Evolutionary conservation across 2,329 filamentous ascomycete species (phyloP).

Genomic region (Penicillium hesseltinei): DNA sequence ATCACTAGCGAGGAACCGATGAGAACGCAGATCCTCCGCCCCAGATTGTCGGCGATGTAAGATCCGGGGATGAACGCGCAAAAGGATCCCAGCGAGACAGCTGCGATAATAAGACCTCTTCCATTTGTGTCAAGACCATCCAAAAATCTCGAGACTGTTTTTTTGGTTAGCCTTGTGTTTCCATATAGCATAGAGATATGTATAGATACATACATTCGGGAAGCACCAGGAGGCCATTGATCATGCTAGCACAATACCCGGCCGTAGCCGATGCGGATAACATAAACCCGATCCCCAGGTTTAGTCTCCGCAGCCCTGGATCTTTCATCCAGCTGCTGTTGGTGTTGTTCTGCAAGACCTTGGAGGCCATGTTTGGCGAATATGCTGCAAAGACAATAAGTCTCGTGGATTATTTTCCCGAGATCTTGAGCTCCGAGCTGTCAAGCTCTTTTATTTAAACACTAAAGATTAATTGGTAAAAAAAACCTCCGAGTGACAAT

Average conservation of each 20-base stretch:
- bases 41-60: constrained; percentile 43
- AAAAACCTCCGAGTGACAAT: constrained; percentile 8
- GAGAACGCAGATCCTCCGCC: constrained; percentile 45
- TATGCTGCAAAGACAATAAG: neutral
- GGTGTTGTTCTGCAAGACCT: constrained; percentile 10
- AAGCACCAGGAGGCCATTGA: constrained; percentile 24
- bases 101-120: constrained; percentile 23
- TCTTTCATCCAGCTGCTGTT: constrained; percentile 12
- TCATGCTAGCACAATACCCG: constrained; percentile 27
- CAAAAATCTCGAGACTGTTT: constrained; percentile 17
- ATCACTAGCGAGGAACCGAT: constrained; percentile 38
- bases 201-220: constrained; percentile 20
- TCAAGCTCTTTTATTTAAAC: constrained; percentile 13
- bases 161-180: neutral
- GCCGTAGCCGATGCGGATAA: constrained; percentile 25
- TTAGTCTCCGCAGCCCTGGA: constrained; percentile 19
- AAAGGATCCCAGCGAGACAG: constrained; percentile 24
- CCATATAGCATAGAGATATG: neutral
- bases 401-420: neutral
- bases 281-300: constrained; percentile 24
- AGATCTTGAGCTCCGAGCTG: neutral
- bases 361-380: constrained; percentile 9
- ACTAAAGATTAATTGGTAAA: constrained; percentile 3
- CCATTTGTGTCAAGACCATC: constrained; percentile 15
- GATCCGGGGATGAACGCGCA: constrained; percentile 24